A percentile compares a stretch with the other conserved stretches of the same genome.
Conservation (phyloP, 371 early-diverging fungal genomes). For the Mucor racemosus region DNA sequence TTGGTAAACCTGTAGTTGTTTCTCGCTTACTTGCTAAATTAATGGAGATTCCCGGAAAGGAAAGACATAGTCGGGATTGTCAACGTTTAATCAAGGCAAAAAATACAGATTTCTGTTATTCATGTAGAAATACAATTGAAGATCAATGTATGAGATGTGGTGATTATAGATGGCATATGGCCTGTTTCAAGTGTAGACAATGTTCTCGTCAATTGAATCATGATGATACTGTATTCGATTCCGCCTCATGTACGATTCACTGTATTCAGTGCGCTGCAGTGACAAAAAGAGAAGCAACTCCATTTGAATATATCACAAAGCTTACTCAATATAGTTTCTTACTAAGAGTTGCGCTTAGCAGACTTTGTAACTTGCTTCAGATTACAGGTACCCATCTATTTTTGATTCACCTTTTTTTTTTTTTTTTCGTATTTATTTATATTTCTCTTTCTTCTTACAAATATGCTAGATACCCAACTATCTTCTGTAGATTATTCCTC, state of each 20-base stretch:
- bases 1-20: constrained; percentile 52
- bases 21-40: constrained; percentile 64
- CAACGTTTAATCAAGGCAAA: constrained; percentile 51
- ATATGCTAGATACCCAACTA: constrained; percentile 38
- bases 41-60: constrained; percentile 63
- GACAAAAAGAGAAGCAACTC: constrained; percentile 34
- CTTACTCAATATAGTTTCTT: constrained; percentile 91
- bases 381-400: constrained; percentile 57
- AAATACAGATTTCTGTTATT: constrained; percentile 80
- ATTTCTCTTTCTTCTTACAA: neutral
- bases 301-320: constrained; percentile 73
- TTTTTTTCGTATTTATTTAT: neutral
- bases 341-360: constrained; percentile 83
- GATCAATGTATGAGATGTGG: constrained; percentile 82
- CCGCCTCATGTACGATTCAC: constrained; percentile 51
- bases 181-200: constrained; percentile 76
- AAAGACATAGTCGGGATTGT: constrained; percentile 50
- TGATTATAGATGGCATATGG: constrained; percentile 79
- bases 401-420: neutral
- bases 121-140: constrained; percentile 81
- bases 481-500: constrained; percentile 46
- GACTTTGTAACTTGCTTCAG: constrained; percentile 79
- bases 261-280: constrained; percentile 46
- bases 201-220: constrained; percentile 59
- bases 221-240: constrained; percentile 49